Percentiles rank a stretch among this genome's conserved stretches.
Conservation (phyloP, 1,139 yeast species). For the Suhomyces kunorum region DNA sequence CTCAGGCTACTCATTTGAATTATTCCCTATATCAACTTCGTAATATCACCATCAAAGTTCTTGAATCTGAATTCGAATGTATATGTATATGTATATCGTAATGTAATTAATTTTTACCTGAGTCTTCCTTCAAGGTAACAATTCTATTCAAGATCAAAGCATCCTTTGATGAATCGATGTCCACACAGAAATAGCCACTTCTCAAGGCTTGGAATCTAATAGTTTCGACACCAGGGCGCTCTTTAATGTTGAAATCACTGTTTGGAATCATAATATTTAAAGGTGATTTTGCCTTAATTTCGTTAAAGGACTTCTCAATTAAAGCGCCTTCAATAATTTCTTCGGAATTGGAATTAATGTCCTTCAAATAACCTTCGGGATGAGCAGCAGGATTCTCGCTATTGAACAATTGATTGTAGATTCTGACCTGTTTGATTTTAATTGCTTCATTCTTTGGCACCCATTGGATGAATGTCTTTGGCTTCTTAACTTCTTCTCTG, state of each 20-base stretch:
- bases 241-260: conserved; percentile 71
- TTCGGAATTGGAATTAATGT: conserved; percentile 80
- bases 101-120: conserved; percentile 42
- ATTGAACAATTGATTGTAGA: conserved; percentile 84
- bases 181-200: conserved; percentile 94
- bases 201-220: conserved; percentile 97
- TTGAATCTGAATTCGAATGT: no score
- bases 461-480: conserved; percentile 98
- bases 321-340: conserved; percentile 63
- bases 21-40: no score
- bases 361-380: conserved; percentile 86
- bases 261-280: conserved; percentile 68
- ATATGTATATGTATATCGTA: no score
- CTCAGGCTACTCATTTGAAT: no score
- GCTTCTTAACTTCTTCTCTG: conserved; percentile 58
- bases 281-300: conserved; percentile 71
- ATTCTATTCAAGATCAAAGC: conserved; percentile 77
- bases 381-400: conserved; percentile 88
- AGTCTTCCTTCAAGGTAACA: conserved; percentile 83
- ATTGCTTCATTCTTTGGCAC: conserved; percentile 68
- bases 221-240: conserved; percentile 67
- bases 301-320: conserved; percentile 76
- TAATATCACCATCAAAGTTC: no score
- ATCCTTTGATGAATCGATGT: conserved; percentile 67
- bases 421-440: conserved; percentile 72